These are phyloP conservation scores for Moricandia moricandioides DNA, from an alignment of 345 rosid species.

Conservation along the genomic window DNA sequence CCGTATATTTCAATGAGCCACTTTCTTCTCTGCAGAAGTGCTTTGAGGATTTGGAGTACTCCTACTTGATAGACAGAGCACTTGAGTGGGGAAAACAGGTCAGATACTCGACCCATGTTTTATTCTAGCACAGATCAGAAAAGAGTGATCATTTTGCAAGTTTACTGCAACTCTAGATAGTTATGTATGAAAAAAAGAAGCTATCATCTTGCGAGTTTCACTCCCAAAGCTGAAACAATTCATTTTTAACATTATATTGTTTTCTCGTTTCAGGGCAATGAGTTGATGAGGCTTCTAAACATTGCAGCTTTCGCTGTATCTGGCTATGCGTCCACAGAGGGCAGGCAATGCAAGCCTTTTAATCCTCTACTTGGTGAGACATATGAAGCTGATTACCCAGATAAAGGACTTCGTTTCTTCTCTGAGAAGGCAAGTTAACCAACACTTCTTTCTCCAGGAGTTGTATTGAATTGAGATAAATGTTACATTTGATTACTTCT, in stretches of 20 bases:
- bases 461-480: not conserved
- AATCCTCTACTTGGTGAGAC: slow-evolving; percentile 99
- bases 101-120: slow-evolving; percentile 42
- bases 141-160: slow-evolving; percentile 31
- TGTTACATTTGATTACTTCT: not conserved
- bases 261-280: slow-evolving; percentile 68
- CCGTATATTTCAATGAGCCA: slow-evolving; percentile 95
- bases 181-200: not conserved
- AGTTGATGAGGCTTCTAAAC: slow-evolving; percentile 90
- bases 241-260: slow-evolving; percentile 14
- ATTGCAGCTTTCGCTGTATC: slow-evolving; percentile 99
- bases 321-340: slow-evolving; percentile 98
- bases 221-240: not conserved
- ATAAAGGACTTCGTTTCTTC: slow-evolving; percentile 93
- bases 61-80: slow-evolving; percentile 87
- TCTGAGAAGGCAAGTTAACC: slow-evolving; percentile 72
- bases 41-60: slow-evolving; percentile 97
- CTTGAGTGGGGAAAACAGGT: slow-evolving; percentile 98
- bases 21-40: slow-evolving; percentile 97
- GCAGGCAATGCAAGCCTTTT: slow-evolving; percentile 96
- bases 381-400: slow-evolving; percentile 97
- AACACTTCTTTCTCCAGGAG: not conserved
- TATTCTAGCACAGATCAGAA: slow-evolving; percentile 33
- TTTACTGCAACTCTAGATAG: not conserved
- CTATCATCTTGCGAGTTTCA: not conserved